Evolutionary conservation across 2,329 filamentous ascomycete genomes (phyloP).

Genomic region (Penicillium sp.): DNA sequence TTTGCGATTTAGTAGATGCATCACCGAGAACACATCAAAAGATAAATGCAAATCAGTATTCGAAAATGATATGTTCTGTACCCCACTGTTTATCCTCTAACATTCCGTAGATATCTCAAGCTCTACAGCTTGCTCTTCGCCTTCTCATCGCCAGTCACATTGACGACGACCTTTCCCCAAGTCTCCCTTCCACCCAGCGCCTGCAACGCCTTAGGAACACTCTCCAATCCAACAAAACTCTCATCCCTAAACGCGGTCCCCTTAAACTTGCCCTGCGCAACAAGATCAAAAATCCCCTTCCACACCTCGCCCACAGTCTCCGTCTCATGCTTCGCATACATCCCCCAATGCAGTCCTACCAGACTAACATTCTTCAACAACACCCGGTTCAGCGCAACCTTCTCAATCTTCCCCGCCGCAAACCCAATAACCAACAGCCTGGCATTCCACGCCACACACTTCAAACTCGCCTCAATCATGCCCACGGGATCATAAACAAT

Average conservation of each 20-base stretch:
- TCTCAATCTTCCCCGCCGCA: conserved; percentile 82
- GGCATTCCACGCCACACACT: conserved; percentile 93
- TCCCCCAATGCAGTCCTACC: conserved; percentile 90
- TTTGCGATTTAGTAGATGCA: background rate
- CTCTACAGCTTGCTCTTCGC: conserved; percentile 48
- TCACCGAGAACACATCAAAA: background rate
- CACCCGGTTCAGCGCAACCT: conserved; percentile 89
- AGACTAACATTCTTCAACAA: conserved; percentile 90
- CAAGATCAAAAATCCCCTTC: conserved; percentile 77
- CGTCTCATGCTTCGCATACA: conserved; percentile 73
- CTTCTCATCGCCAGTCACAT: conserved; percentile 72
- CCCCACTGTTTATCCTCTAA: background rate
- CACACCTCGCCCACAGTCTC: conserved; percentile 73
- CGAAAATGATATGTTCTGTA: background rate
- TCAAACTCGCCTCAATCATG: conserved; percentile 81
- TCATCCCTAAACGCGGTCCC: conserved; percentile 82
- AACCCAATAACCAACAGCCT: conserved; percentile 87
- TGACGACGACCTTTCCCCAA: conserved; percentile 95
- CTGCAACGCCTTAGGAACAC: conserved; percentile 72
- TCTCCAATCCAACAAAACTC: conserved; percentile 80
- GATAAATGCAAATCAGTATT: background rate
- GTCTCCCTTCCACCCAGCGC: conserved; percentile 79
- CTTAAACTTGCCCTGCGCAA: conserved; percentile 74
- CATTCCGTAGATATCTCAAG: background rate
- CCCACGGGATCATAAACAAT: conserved; percentile 96